Base-by-base conservation (phyloP, 148 eudicot genomes). In the Rhododendron kiyosumense region DNA sequence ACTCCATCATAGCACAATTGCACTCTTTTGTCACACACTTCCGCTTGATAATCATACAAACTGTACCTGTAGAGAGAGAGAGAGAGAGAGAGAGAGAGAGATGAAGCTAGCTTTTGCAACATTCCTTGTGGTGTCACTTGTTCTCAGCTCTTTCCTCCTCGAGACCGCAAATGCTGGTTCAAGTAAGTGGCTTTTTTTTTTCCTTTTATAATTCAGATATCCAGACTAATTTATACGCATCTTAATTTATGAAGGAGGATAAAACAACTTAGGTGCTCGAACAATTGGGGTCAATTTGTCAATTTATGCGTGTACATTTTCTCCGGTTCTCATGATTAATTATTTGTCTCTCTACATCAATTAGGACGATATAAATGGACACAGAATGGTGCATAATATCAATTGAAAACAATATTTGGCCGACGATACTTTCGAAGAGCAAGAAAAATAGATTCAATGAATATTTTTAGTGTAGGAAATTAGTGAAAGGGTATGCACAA, bases 91-190 rank as follows among this genome's bases (percentile, higher is more conserved):
- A 15, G 54, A 79, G 61, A 15, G 67, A 86, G 84, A 81, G 51
- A 90, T 88, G 91, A 90, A 85, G 85, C 26, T 54, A n/a, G 79
- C 49, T 52, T 82, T 67, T 74, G 45, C 67, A 38, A 41, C 81
- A 26, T 51, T 88, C 15, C 71, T 90, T 4, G 13, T 90, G 17
- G 22, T 81, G 45, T 57, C 84, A 28, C 71, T 85, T 43, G 48
- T 88, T 34, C 54, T 89, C 46, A 76, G 84, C 63, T 82, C 85
- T 85, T 90, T 85, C 57, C 87, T 87, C 57, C 85, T 88, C 30
- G 88, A 85, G 15, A 87, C 88, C 28, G 80, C 90, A 32, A 87
- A 83, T 80, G 90, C 90, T 71, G 92, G 80, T 77, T 90, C 92
- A 51, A 85, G 92, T 90, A 88, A 84, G 86, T 79, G 18, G 24